Conservation (phyloP, 2,329 filamentous ascomycete genomes). For the Pseudogymnoascus sp. region DNA sequence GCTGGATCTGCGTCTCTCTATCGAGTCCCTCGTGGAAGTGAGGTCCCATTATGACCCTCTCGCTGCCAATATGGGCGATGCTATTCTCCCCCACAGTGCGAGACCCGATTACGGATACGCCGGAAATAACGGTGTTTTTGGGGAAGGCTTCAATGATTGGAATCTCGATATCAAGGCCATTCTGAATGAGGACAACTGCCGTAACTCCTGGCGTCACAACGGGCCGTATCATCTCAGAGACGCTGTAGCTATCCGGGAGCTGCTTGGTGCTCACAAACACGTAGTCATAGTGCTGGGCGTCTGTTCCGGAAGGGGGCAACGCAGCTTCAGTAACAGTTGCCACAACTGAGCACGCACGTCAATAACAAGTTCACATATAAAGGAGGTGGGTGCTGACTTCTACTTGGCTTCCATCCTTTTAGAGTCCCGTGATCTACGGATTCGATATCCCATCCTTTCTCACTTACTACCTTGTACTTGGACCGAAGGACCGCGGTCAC, state of each 20-base stretch:
- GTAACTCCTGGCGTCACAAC: constrained; percentile 22
- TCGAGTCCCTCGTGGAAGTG: constrained; percentile 17
- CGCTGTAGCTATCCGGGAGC: constrained; percentile 24
- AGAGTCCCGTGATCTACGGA: constrained; percentile 21
- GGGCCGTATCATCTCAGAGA: constrained; percentile 21
- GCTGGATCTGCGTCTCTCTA: constrained; percentile 1
- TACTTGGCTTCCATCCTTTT: constrained; percentile 18
- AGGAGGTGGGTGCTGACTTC: constrained; percentile 11
- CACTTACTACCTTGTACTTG: constrained; percentile 18
- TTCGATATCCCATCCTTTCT: constrained; percentile 20
- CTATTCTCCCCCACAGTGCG: constrained; percentile 16
- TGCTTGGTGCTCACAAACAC: constrained; percentile 26
- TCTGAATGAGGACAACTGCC: constrained; percentile 24
- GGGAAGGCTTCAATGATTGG: constrained; percentile 20
- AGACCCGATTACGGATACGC: constrained; percentile 21
- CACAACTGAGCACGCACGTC: background rate
- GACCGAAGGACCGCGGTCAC: constrained; percentile 21
- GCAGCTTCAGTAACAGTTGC: background rate
- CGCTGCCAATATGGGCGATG: constrained; percentile 20
- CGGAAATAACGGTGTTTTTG: constrained; percentile 19
- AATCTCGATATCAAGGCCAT: constrained; percentile 25
- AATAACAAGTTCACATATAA: background rate
- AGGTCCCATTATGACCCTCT: constrained; percentile 18
- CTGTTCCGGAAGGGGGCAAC: background rate
- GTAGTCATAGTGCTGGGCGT: constrained; percentile 20